Conservation (phyloP, 176 grass and related monocot genomes). For the Microstegium vimineum region DNA sequence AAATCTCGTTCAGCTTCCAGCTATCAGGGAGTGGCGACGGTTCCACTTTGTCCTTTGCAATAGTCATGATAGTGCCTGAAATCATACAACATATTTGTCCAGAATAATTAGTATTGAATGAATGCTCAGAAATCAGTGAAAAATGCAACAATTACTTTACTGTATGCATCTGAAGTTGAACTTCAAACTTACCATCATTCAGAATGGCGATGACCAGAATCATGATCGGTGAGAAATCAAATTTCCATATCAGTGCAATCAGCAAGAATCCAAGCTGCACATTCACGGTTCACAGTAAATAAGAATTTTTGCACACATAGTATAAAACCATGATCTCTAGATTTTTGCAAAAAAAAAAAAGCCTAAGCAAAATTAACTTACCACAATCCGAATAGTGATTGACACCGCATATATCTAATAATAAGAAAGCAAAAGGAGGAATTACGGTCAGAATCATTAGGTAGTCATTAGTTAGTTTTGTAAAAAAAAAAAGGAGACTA, state of each 20-base stretch:
- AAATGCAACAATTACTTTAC: too few species aligned
- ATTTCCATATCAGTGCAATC: constrained; percentile 92
- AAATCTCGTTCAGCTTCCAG: constrained; percentile 93
- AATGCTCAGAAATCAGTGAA: neutral
- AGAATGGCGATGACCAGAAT: constrained; percentile 90
- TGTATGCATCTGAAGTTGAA: neutral
- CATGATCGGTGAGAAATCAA: constrained; percentile 98
- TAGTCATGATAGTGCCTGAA: constrained; percentile 95
- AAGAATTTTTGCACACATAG: neutral
- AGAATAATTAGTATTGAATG: neutral
- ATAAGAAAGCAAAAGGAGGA: constrained; percentile 1
- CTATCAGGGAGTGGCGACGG: constrained; percentile 84
- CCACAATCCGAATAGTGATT: constrained; percentile 95
- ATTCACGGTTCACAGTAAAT: neutral
- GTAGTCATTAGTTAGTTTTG: neutral
- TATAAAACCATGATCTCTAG: neutral
- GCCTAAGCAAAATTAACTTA: constrained; percentile 29
- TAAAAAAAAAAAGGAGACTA: neutral
- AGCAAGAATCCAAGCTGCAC: constrained; percentile 84
- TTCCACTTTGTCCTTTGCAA: constrained; percentile 87
- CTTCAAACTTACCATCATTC: constrained; percentile 66
- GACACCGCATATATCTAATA: constrained; percentile 92
- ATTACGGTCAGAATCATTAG: neutral
- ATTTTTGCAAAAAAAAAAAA: neutral
- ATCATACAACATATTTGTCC: neutral